Conservation (phyloP, 768 basidiomycete species). For the Tulasnella sp. region DNA sequence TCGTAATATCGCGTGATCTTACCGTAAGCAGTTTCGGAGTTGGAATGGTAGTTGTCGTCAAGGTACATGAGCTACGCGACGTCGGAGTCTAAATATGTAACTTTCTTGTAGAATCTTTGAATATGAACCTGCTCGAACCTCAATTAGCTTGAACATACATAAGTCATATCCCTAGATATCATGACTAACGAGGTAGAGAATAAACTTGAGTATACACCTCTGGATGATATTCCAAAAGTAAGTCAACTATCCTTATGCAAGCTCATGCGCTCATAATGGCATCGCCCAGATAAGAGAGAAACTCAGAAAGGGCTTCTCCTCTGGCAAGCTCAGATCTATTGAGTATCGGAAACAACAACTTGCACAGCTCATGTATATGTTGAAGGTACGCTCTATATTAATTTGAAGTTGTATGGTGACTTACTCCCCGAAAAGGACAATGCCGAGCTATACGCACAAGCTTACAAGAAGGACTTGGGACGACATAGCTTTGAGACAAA, state of each 20-base stretch:
- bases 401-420: not conserved
- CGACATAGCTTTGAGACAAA: constrained; percentile 46
- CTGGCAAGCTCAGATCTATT: constrained; percentile 52
- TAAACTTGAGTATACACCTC: not conserved
- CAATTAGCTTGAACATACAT: too few relatives aligned
- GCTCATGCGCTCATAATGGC: not conserved
- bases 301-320: constrained; percentile 43
- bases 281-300: constrained; percentile 39
- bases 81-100: too few relatives aligned
- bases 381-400: constrained; percentile 1
- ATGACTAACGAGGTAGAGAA: too few relatives aligned
- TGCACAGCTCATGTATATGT: constrained; percentile 40
- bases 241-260: not conserved
- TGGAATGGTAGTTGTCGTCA: too few relatives aligned
- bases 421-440: constrained; percentile 34
- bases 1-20: too few relatives aligned
- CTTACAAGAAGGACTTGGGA: constrained; percentile 50
- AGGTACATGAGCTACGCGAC: too few relatives aligned
- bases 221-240: constrained; percentile 9
- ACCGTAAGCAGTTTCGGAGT: too few relatives aligned
- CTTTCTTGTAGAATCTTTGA: too few relatives aligned
- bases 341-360: constrained; percentile 64
- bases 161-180: too few relatives aligned
- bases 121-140: too few relatives aligned
- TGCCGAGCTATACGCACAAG: constrained; percentile 40